phyloP scores from a whole-genome alignment of 352 stramenopile species.

The Saprolegnia parasitica region DNA sequence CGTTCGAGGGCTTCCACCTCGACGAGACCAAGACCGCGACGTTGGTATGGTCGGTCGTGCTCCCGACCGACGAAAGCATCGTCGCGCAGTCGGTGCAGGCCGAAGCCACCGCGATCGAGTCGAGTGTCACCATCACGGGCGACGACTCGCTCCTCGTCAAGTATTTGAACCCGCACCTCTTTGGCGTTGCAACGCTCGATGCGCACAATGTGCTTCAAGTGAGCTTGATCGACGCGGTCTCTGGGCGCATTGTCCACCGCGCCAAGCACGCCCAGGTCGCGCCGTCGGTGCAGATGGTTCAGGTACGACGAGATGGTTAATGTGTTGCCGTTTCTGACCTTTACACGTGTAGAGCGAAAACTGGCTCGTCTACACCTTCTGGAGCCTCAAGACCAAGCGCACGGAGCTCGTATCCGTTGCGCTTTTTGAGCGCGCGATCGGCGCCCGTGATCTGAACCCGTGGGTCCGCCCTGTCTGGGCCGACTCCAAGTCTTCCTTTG shows the following conservation, averaged over 20 bases:
- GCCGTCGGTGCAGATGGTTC: slow-evolving; percentile 59
- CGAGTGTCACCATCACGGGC: slow-evolving; percentile 79
- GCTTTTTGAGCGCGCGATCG: slow-evolving; percentile 95
- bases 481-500: slow-evolving; percentile 88
- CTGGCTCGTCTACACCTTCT: slow-evolving; percentile 96
- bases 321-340: neutral
- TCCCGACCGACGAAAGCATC: slow-evolving; percentile 52
- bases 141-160: slow-evolving; percentile 97
- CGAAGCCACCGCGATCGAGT: slow-evolving; percentile 63
- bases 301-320: slow-evolving; percentile 36
- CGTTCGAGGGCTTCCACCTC: slow-evolving; percentile 56
- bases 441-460: slow-evolving; percentile 90
- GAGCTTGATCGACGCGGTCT: slow-evolving; percentile 92
- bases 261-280: slow-evolving; percentile 77
- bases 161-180: slow-evolving; percentile 97
- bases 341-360: slow-evolving; percentile 83
- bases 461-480: slow-evolving; percentile 92
- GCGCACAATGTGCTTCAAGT: slow-evolving; percentile 74
- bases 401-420: slow-evolving; percentile 78
- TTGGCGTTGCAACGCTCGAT: slow-evolving; percentile 84
- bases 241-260: slow-evolving; percentile 90
- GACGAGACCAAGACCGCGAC: slow-evolving; percentile 37
- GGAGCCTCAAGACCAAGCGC: slow-evolving; percentile 87
- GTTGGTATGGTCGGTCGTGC: slow-evolving; percentile 63
- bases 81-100: slow-evolving; percentile 55